A percentile compares a stretch with the other conserved stretches of the same genome.
Evolutionary conservation across 2,329 filamentous ascomycete genomes (phyloP).

Genomic region (Penicillium sp.): DNA sequence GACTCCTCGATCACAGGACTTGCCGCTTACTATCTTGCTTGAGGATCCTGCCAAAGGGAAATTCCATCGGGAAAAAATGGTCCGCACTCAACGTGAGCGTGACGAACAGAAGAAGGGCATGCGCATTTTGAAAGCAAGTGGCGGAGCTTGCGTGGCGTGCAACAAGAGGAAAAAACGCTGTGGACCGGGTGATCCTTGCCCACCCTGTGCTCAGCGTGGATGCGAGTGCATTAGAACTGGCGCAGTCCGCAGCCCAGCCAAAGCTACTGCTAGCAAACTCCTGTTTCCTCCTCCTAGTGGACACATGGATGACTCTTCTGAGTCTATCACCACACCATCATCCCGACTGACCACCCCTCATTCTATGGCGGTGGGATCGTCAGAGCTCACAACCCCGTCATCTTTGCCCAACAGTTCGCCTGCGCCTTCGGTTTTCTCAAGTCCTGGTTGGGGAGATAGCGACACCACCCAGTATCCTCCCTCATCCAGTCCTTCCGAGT

Average conservation of each 20-base stretch:
- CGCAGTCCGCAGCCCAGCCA: constrained; percentile 1
- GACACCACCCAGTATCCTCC: too few relatives aligned
- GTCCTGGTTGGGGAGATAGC: too few relatives aligned
- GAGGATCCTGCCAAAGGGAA: constrained; percentile 14
- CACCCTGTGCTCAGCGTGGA: constrained; percentile 10
- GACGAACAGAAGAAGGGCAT: constrained; percentile 14
- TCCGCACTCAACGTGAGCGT: constrained; percentile 10
- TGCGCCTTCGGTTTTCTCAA: neutral
- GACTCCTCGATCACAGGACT: neutral
- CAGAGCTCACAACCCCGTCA: too few relatives aligned
- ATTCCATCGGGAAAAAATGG: constrained; percentile 3
- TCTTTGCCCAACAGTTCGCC: constrained; percentile 7
- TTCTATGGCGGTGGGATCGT: neutral
- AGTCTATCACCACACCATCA: neutral
- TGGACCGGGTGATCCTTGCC: constrained; percentile 15
- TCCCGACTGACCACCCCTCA: too few relatives aligned
- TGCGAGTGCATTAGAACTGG: constrained; percentile 20
- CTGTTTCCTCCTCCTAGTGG: neutral
- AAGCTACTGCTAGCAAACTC: neutral
- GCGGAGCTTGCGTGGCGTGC: constrained; percentile 28
- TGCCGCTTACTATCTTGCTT: constrained; percentile 3
- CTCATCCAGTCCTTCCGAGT: neutral
- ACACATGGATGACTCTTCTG: neutral
- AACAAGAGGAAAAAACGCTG: constrained; percentile 26
- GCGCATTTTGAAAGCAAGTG: constrained; percentile 15